A percentile compares a stretch with the other conserved stretches of the same genome.
phyloP scores from a whole-genome alignment of 805 yeast species.

The Yarrowia deformans region DNA sequence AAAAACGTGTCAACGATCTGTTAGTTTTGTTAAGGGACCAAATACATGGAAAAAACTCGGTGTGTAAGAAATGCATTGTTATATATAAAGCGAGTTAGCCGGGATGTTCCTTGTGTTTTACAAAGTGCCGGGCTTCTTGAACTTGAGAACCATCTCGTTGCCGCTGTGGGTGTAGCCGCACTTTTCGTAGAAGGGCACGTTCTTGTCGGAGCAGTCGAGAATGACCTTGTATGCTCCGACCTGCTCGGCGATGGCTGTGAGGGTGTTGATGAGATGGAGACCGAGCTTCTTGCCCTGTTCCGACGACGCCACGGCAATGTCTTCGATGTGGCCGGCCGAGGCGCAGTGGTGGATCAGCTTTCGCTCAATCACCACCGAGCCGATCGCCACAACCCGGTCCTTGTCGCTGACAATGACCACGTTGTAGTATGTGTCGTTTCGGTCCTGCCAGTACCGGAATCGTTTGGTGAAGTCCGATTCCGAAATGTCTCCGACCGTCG shows the following conservation, averaged over 20 bases:
- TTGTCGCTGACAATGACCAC: conserved; percentile 66
- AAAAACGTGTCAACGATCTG: no score
- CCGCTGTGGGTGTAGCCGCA: conserved; percentile 72
- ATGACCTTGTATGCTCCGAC: conserved; percentile 86
- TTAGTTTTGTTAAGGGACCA: no score
- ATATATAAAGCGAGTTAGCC: conserved; percentile 22
- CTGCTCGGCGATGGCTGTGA: conserved; percentile 64
- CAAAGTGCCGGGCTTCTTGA: conserved; percentile 20
- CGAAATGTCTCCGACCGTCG: conserved; percentile 81
- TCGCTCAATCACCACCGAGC: conserved; percentile 78
- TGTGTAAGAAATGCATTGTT: conserved; percentile 14
- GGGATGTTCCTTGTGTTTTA: neutral
- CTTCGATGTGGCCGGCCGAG: conserved; percentile 91
- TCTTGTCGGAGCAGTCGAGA: conserved; percentile 84
- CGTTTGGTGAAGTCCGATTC: conserved; percentile 58
- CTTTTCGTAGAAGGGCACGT: conserved; percentile 84
- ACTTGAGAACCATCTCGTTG: conserved; percentile 49
- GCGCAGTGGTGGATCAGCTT: conserved; percentile 86
- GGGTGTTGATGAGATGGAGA: conserved; percentile 63
- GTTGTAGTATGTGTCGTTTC: conserved; percentile 65
- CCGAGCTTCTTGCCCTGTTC: conserved; percentile 91
- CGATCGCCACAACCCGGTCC: conserved; percentile 77
- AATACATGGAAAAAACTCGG: no score
- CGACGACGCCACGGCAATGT: conserved; percentile 75
- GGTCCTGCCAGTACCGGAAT: conserved; percentile 64